phyloP scores from a whole-genome alignment of 495 filamentous ascomycete species.

The Penicillium nucicola region DNA sequence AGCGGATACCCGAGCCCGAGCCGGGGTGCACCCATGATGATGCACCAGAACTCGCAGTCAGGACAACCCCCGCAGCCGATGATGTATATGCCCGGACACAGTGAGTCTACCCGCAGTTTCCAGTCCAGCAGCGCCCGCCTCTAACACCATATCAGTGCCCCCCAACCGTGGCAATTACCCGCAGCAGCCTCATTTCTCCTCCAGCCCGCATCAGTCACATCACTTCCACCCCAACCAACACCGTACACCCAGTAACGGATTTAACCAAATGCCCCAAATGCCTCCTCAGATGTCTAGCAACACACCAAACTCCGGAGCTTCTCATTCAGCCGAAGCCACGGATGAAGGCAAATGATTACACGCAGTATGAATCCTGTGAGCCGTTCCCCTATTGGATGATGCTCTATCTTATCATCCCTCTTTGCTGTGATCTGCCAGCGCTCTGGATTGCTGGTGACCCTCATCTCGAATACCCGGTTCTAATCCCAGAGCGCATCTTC shows the following conservation, averaged over 20 bases:
- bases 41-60: constrained; percentile 75
- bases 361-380: constrained; percentile 3
- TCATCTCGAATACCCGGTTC: background rate
- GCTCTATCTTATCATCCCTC: constrained; percentile 1
- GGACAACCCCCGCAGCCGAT: constrained; percentile 57
- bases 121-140: background rate
- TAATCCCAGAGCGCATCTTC: background rate
- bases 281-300: constrained; percentile 46
- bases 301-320: constrained; percentile 30
- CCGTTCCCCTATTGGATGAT: constrained; percentile 8
- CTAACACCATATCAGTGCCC: constrained; percentile 47
- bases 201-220: constrained; percentile 63
- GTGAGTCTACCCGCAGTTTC: constrained; percentile 47
- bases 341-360: constrained; percentile 57
- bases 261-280: constrained; percentile 52
- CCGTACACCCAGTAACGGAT: constrained; percentile 56
- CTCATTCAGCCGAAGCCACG: constrained; percentile 43
- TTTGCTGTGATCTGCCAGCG: constrained; percentile 1
- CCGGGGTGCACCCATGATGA: constrained; percentile 77
- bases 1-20: constrained; percentile 85
- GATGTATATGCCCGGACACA: constrained; percentile 69
- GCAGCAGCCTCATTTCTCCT: constrained; percentile 58
- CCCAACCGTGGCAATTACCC: constrained; percentile 57
- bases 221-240: constrained; percentile 62
- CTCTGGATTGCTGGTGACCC: background rate